Base-by-base conservation (phyloP, 305 asterid species). In the Vinca major region DNA sequence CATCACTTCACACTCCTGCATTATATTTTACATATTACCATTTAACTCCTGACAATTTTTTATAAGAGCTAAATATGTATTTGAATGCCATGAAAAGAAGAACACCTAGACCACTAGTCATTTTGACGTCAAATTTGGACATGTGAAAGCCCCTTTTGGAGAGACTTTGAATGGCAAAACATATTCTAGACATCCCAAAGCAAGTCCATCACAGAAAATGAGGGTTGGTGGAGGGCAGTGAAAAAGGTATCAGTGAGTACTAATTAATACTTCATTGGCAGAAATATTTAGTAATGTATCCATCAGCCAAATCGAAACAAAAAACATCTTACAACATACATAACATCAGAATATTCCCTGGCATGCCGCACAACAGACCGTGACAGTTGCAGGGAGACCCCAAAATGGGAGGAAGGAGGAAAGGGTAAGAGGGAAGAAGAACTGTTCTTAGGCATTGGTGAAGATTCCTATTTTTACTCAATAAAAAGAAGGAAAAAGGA, bases 391-490 rank as follows among this genome's bases (percentile, higher is more conserved):
- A 60, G 41, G 41, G 57, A 65, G 19, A 36, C 51, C 33, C 33
- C 39, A 8, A 48, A 45, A 48, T 3, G 47, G 7, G 8, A 57
- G 14, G 70, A 2, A 65, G 67, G 57, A 8, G 5, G 66, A n/a
- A 11, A 50, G 21, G 56, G 26, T 8, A n/a, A 21, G 52, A 21
- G 67, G 50, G 14, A 52, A 41, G 2, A 13, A 41, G 48, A 44
- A 53, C 33, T 20, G 9, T 3, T 62, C 55, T 50, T 45, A 50
- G 14, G 33, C 19, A 14, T 20, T 41, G 7, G n/a, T 9, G 43
- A 13, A 53, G 26, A 65, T 33, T 47, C 62, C 49, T 48, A 3
- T 12, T 43, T 57, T 43, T 57, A 71, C 48, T 50, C 69, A 44
- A 53, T 19, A 60, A 16, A 67, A 21, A 13, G 54, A 44, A 37